Percentiles rank a stretch among this genome's conserved stretches.
Conservation (phyloP, 2,329 filamentous ascomycete genomes). For the Acarospora socialis region DNA sequence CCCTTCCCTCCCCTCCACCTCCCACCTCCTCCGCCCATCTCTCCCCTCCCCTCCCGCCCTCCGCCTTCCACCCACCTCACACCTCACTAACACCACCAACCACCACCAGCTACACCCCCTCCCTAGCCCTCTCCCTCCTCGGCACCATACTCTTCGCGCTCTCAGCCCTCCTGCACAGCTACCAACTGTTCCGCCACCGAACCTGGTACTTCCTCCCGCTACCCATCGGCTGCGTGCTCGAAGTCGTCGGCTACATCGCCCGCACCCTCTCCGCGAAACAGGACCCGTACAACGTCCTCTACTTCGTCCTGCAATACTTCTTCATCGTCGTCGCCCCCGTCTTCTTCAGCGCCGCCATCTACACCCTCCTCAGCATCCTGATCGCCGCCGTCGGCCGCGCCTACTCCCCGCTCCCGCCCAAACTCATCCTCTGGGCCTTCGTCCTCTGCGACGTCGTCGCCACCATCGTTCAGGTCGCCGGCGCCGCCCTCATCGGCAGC, state of each 20-base stretch:
- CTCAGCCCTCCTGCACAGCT: slow-evolving; percentile 25
- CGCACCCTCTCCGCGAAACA: slow-evolving; percentile 33
- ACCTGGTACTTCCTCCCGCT: slow-evolving; percentile 36
- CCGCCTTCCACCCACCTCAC: background rate
- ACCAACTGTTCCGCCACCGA: slow-evolving; percentile 13
- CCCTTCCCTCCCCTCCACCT: slow-evolving; percentile 9
- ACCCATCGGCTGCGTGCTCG: slow-evolving; percentile 29
- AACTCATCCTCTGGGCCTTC: slow-evolving; percentile 39
- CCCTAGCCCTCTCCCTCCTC: slow-evolving; percentile 30
- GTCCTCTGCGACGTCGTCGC: slow-evolving; percentile 40
- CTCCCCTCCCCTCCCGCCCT: slow-evolving; percentile 6
- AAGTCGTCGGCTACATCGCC: slow-evolving; percentile 37
- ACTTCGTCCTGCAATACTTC: slow-evolving; percentile 47
- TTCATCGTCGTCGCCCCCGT: slow-evolving; percentile 47
- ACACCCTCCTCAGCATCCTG: slow-evolving; percentile 38
- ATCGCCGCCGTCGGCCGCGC: slow-evolving; percentile 31
- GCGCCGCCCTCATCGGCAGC: slow-evolving; percentile 40
- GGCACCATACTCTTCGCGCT: slow-evolving; percentile 32
- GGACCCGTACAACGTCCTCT: slow-evolving; percentile 40
- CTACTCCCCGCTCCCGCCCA: slow-evolving; percentile 33
- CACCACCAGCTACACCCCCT: slow-evolving; percentile 31
- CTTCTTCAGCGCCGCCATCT: slow-evolving; percentile 42
- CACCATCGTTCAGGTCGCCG: slow-evolving; percentile 39
- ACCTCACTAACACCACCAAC: background rate
- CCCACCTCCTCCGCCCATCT: background rate